Conservation (phyloP, 495 filamentous ascomycete species). For the Cairneyella variabilis region DNA sequence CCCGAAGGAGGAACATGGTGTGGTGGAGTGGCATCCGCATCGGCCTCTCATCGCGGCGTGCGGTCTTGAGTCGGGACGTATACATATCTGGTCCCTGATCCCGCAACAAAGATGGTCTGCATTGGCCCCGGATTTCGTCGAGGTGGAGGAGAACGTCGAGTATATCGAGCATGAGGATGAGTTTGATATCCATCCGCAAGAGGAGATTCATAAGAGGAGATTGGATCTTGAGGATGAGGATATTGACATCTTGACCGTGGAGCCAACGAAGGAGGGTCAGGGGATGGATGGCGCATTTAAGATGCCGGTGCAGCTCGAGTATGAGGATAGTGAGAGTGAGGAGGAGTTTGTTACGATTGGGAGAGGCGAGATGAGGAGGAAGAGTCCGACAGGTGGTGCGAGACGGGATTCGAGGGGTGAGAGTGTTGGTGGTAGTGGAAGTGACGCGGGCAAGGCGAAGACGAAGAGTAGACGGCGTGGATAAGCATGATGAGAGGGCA, state of each 20-base stretch:
- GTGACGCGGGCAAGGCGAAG: conserved; percentile 16
- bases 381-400: conserved; percentile 46
- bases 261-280: conserved; percentile 55
- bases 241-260: conserved; percentile 79
- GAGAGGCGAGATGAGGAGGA: conserved; percentile 76
- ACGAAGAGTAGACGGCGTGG: conserved; percentile 12
- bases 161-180: conserved; percentile 95
- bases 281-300: conserved; percentile 60
- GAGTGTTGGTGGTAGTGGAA: conserved; percentile 12
- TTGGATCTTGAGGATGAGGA: conserved; percentile 86
- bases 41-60: conserved; percentile 85
- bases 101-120: conserved; percentile 95
- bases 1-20: conserved; percentile 88
- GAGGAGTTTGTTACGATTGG: conserved; percentile 87
- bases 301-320: conserved; percentile 84
- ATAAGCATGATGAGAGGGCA: not conserved
- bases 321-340: conserved; percentile 70
- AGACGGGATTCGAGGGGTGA: conserved; percentile 11
- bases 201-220: conserved; percentile 88
- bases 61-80: conserved; percentile 80
- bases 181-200: conserved; percentile 94
- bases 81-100: conserved; percentile 91
- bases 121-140: conserved; percentile 91
- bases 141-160: conserved; percentile 97
- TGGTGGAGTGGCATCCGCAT: conserved; percentile 95